Conservation (phyloP, 208 protist species). For the Paratrypanosoma confusum region DNA sequence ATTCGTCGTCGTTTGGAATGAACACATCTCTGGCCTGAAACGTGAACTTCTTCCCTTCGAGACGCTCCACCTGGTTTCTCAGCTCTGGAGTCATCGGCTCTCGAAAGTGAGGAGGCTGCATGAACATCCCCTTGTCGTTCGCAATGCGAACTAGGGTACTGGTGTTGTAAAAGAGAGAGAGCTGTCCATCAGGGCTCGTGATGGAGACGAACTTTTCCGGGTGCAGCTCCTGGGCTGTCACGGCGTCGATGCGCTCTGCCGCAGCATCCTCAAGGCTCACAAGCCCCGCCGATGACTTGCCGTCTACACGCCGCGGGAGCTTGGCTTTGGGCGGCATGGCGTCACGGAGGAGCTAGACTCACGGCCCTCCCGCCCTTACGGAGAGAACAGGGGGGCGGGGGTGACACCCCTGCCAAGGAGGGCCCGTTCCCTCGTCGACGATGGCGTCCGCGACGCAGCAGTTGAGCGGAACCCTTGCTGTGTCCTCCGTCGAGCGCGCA, state of each 20-base stretch:
- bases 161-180: slow-evolving; percentile 80
- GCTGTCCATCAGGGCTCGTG: slow-evolving; percentile 52
- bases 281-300: slow-evolving; percentile 9
- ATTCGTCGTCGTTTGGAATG: slow-evolving; percentile 5
- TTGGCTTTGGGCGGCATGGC: slow-evolving; percentile 30
- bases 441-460: no score
- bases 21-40: slow-evolving; percentile 33
- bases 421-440: no score
- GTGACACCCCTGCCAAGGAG: no score
- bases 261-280: slow-evolving; percentile 40
- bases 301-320: slow-evolving; percentile 22
- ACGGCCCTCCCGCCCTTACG: no score
- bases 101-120: slow-evolving; percentile 82
- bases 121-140: slow-evolving; percentile 59
- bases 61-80: slow-evolving; percentile 25
- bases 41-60: slow-evolving; percentile 59
- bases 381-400: no score
- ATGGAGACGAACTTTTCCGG: slow-evolving; percentile 47
- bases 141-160: slow-evolving; percentile 76
- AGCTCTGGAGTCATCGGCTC: slow-evolving; percentile 52
- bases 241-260: slow-evolving; percentile 64
- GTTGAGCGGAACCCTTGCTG: no score
- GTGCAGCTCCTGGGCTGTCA: slow-evolving; percentile 60
- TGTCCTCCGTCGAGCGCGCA: no score
- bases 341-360: no score